Base-by-base conservation (phyloP, 2,329 filamentous ascomycete genomes). In the Mycosphaerelloides madeirae region DNA sequence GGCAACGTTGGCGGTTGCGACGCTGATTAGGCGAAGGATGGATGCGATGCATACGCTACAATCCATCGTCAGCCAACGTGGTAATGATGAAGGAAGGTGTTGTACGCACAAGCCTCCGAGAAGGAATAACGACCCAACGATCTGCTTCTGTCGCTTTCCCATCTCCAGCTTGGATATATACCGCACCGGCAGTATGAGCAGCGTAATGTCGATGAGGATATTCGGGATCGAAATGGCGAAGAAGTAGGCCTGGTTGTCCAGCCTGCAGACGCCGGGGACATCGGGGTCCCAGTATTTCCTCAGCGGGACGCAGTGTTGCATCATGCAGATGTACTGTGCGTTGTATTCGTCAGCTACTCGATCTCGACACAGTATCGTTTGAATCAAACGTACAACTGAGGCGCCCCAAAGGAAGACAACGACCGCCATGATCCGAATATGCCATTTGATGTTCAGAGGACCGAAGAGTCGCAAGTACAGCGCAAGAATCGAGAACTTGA, bases 271-370 rank as follows among this genome's bases (percentile, higher is more conserved):
- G n/a, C 35, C 35, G 19, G 19, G 35, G 12, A 18, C 19, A 12
- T 38, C 35, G 8, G 35, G 35, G 11, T 19, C 14, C 35, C 35
- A 38, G 15, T 38, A 38, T 20, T 38, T 38, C 22, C 19, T 3
- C 35, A 19, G 11, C n/a, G 35, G 35, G 3, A 38, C 35, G 35
- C 35, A 38, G 19, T 38, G 35, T 3, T 22, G 35, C 19, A 38
- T 38, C 35, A 25, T 38, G 19, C 35, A 38, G 22, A 38, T 38
- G 11, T 38, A 38, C 35, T 38, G n/a, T n/a, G n/a, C n/a, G n/a
- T n/a, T n/a, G n/a, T n/a, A n/a, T n/a, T n/a, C n/a, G n/a, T n/a
- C n/a, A n/a, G n/a, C n/a, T n/a, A n/a, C n/a, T n/a, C n/a, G n/a
- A n/a, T n/a, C n/a, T n/a, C n/a, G n/a, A n/a, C n/a, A n/a, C n/a